phyloP scores from a whole-genome alignment of 495 filamentous ascomycete genomes.

The Penicillium cataractarum region DNA sequence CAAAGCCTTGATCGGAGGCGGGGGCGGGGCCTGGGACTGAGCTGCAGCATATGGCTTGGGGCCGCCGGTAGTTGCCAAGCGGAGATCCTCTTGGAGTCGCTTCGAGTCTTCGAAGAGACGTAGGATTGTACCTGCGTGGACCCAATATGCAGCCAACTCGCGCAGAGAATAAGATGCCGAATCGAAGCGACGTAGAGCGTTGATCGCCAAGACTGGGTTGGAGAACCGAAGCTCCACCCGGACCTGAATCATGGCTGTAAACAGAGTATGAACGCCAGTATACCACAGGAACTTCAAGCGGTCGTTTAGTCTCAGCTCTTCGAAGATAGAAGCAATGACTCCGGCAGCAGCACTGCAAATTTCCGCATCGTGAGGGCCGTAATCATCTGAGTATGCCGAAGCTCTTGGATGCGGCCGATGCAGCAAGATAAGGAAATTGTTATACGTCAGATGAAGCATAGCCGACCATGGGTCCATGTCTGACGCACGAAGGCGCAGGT shows the following conservation, averaged over 20 bases:
- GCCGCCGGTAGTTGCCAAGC: constrained; percentile 42
- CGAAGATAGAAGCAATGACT: constrained; percentile 54
- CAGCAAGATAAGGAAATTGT: constrained; percentile 55
- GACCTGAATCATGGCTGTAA: constrained; percentile 56
- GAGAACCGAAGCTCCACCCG: constrained; percentile 53
- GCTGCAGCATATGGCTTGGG: constrained; percentile 37
- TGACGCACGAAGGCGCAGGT: constrained; percentile 45
- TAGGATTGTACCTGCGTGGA: constrained; percentile 49
- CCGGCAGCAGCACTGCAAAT: constrained; percentile 52
- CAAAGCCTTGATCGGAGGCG: constrained; percentile 22
- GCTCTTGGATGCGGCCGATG: constrained; percentile 52
- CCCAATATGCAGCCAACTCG: constrained; percentile 49
- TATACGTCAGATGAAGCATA: constrained; percentile 55
- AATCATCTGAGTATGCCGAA: constrained; percentile 50
- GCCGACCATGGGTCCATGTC: constrained; percentile 54
- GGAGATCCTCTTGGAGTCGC: constrained; percentile 49
- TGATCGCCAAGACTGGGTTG: constrained; percentile 54
- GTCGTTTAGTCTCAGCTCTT: constrained; percentile 52
- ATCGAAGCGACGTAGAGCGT: constrained; percentile 52
- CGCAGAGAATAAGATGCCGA: constrained; percentile 50
- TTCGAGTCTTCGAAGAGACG: constrained; percentile 52
- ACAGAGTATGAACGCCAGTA: constrained; percentile 49
- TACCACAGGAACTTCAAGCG: constrained; percentile 53
- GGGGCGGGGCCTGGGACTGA: constrained; percentile 8
- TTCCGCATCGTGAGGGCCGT: constrained; percentile 48